Evolutionary conservation across 2,329 filamentous ascomycete genomes (phyloP), one percentile per base, ranked within the genome.

Genomic region (Monosporascus sp.): DNA sequence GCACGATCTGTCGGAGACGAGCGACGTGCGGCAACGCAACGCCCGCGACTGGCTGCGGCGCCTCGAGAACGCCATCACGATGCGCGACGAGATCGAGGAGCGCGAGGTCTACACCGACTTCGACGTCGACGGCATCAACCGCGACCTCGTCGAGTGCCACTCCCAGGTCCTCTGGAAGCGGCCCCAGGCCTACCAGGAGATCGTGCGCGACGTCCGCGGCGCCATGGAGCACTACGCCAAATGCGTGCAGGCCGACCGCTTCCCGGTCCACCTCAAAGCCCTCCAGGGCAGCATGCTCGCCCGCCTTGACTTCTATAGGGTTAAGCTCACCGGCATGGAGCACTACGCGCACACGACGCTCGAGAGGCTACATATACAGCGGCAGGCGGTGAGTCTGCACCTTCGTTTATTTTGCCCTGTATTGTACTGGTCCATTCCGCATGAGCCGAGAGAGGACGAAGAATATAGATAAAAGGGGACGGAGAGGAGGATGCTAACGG

Each of bases 81-180:
- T 84, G 73, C 79, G 83, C 51, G 76, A 81, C 56, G 82, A 85
- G 66, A 80, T 85, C 49, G 77, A 81, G 48, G 74, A 77, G 59
- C 73, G 73, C 49, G 81, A 83, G 64, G 73, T 73, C 59, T 83
- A 83, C 61, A 74, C 75, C 7, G 70, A 76, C 19, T 70, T 85
- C 47, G 80, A 85, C 58, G 72, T 86, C 2, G 82, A 86, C 62
- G 76, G 77, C 52, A 74, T 86, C 64, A 85, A 82, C 64, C 73
- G 80, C 27, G 82, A 85, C 61, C 71, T 86, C 45, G 82, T 85
- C 56, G 83, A 86, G 69, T 86, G 83, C 59, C 81, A 85, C 63
- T 76, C 78, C 1, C 80, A 82, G 60, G 81, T 84, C 31, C 71
- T 85, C 57, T 85, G 82, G 82, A 84, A 84, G 67, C 73, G 82